A percentile compares a stretch with the other conserved stretches of the same genome.
These are phyloP conservation scores for Volvariella surrecta DNA, from an alignment of 1,284 basidiomycete species.

Conservation along the genomic window DNA sequence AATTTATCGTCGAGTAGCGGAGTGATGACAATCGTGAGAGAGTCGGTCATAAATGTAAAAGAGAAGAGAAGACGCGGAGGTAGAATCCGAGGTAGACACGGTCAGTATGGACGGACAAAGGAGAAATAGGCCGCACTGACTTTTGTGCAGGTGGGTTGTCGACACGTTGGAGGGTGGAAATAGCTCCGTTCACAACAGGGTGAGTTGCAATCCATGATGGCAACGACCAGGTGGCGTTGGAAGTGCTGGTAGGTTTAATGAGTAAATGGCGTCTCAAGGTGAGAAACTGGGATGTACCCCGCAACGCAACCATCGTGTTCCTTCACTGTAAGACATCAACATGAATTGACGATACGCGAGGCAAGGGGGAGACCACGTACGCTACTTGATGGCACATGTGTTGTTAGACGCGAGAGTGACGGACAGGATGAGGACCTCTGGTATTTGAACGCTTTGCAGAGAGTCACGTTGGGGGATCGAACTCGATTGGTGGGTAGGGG, in stretches of 20 bases:
- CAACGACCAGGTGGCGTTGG: slow-evolving; percentile 58
- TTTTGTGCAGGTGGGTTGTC: slow-evolving; percentile 38
- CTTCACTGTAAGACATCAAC: slow-evolving; percentile 39
- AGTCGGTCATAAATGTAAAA: too few relatives aligned
- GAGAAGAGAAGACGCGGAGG: too few relatives aligned
- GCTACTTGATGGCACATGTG: slow-evolving; percentile 49
- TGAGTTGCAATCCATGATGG: slow-evolving; percentile 61
- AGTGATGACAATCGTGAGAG: too few relatives aligned
- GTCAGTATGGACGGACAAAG: slow-evolving; percentile 4
- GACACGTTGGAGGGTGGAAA: slow-evolving; percentile 47
- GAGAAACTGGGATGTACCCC: slow-evolving; percentile 34
- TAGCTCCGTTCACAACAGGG: slow-evolving; percentile 53
- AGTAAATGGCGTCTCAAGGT: slow-evolving; percentile 5
- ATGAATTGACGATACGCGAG: slow-evolving; percentile 5
- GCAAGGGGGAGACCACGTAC: slow-evolving; percentile 28
- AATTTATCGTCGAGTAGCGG: too few relatives aligned
- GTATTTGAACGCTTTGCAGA: too few relatives aligned
- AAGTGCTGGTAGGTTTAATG: slow-evolving; percentile 43
- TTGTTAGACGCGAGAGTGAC: too few relatives aligned
- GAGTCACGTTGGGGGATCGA: too few relatives aligned
- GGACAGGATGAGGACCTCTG: too few relatives aligned
- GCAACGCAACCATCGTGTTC: slow-evolving; percentile 61
- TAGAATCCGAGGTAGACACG: too few relatives aligned
- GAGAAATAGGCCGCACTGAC: slow-evolving; percentile 25
- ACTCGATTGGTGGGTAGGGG: too few relatives aligned